phyloP scores from a whole-genome alignment of 768 basidiomycete genomes.

The Solioccasus polychromus region DNA sequence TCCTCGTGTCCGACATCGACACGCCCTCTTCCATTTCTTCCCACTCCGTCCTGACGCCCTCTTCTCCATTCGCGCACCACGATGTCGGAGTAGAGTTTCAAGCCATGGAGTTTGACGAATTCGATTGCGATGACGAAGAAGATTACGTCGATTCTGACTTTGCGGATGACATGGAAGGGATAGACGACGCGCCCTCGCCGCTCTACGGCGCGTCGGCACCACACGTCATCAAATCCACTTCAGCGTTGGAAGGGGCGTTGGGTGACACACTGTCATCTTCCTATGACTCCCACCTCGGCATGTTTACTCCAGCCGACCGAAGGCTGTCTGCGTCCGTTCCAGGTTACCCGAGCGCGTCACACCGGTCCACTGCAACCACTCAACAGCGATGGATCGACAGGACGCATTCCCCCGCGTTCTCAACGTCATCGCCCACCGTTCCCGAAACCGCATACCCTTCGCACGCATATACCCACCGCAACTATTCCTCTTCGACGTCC shows the following conservation, averaged over 20 bases:
- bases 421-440: constrained; percentile 1
- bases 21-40: constrained; percentile 33
- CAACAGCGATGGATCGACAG: constrained; percentile 19
- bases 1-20: constrained; percentile 25
- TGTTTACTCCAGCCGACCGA: constrained; percentile 23
- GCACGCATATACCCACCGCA: constrained; percentile 25
- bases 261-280: constrained; percentile 22
- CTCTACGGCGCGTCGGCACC: constrained; percentile 21
- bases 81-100: constrained; percentile 11
- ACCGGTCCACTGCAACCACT: constrained; percentile 8
- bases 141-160: constrained; percentile 32
- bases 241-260: constrained; percentile 31
- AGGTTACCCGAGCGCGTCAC: constrained; percentile 28
- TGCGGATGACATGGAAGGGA: constrained; percentile 32
- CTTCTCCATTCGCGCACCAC: constrained; percentile 27
- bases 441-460: constrained; percentile 18
- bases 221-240: constrained; percentile 30
- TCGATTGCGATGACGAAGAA: constrained; percentile 32
- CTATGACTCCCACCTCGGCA: constrained; percentile 6
- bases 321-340: constrained; percentile 32
- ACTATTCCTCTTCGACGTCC: constrained; percentile 16
- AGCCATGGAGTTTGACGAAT: constrained; percentile 30
- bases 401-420: constrained; percentile 9
- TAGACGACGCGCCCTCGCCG: constrained; percentile 20
- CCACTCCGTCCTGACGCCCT: constrained; percentile 30